phyloP scores from a whole-genome alignment of 129 eudicot genomes.

The Tanacetum coccineum region DNA sequence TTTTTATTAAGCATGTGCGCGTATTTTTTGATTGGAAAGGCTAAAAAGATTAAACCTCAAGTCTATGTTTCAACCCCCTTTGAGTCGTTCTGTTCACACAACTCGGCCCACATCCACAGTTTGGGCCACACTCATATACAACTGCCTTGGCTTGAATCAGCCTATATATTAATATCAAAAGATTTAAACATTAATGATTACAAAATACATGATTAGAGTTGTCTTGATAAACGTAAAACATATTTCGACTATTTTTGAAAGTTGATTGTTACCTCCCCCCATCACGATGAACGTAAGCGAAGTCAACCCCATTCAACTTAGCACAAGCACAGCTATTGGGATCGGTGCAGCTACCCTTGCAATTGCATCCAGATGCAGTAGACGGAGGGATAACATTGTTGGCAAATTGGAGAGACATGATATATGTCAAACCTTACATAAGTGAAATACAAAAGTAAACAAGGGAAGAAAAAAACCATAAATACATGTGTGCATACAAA shows the following conservation, averaged over 20 bases:
- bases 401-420: conserved; percentile 43
- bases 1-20: not conserved
- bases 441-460: not conserved
- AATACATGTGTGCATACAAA: not conserved
- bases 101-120: conserved; percentile 76
- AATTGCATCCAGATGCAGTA: conserved; percentile 62
- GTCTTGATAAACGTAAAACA: not conserved
- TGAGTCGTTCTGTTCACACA: conserved; percentile 81
- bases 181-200: too few relatives aligned
- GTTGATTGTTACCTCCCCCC: conserved; percentile 69
- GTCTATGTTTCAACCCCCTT: conserved; percentile 52
- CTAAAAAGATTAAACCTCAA: conserved; percentile 55
- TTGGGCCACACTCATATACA: conserved; percentile 88
- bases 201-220: not conserved
- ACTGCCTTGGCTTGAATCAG: conserved; percentile 77
- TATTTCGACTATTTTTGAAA: not conserved
- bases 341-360: conserved; percentile 57
- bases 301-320: conserved; percentile 66
- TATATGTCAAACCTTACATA: conserved; percentile 53
- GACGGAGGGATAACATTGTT: conserved; percentile 41
- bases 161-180: conserved; percentile 28
- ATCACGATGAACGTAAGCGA: conserved; percentile 74
- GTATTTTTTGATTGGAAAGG: not conserved
- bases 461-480: not conserved
- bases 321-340: conserved; percentile 84